phyloP scores from a whole-genome alignment of 176 grass and related monocot genomes.

The Urochloa ruziziensis region DNA sequence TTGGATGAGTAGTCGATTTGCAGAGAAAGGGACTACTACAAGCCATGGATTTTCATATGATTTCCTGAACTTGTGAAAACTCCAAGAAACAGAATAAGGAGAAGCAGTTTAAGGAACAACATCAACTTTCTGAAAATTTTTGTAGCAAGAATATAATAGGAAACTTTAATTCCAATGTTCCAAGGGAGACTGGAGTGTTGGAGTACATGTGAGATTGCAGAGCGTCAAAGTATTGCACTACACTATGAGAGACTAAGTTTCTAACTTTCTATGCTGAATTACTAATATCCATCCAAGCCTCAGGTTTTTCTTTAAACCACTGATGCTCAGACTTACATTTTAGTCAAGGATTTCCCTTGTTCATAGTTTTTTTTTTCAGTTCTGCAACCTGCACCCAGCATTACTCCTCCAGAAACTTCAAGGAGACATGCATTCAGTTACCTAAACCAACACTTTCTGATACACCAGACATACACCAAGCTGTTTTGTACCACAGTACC shows the following conservation, averaged over 20 bases:
- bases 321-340: neutral
- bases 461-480: conserved; percentile 14
- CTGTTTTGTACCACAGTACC: neutral
- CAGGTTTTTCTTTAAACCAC: neutral
- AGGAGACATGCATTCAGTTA: neutral
- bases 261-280: conserved; percentile 6
- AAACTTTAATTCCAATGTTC: neutral
- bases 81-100: neutral
- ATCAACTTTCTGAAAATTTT: neutral
- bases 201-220: neutral
- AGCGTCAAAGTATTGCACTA: neutral
- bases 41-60: neutral
- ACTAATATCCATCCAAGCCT: neutral
- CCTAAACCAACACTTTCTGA: neutral
- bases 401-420: neutral
- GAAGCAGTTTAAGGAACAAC: neutral
- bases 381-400: neutral
- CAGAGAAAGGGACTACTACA: neutral
- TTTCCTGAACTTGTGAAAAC: no score
- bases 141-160: neutral
- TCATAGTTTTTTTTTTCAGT: neutral
- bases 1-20: neutral
- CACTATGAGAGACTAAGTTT: neutral
- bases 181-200: neutral
- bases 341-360: neutral